Evolutionary conservation across 2,329 filamentous ascomycete genomes (phyloP), one percentile per base, ranked within the genome.

Genomic region (Chaetomiaceae sp.): DNA sequence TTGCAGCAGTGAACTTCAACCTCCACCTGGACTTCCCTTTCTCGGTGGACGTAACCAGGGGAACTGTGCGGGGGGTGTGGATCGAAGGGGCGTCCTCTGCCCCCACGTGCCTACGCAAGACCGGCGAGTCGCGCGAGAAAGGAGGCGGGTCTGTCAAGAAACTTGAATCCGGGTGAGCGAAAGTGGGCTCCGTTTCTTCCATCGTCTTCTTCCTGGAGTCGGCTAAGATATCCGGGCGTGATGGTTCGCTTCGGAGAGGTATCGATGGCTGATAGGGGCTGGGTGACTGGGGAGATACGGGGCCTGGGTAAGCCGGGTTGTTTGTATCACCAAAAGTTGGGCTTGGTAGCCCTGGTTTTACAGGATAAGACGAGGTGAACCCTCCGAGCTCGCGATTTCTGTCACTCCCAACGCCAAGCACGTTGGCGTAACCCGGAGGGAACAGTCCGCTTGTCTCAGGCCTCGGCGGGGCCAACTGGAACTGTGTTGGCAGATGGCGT

Each of bases 401-500:
- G 10, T 42, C 43, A 5, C 11, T 6, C 10, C 44, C 45, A 11
- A 18, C 7, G 32, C 20, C n/a, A 2, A 20, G n/a, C 16, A 21
- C 18, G 41, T 36, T 53, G 41, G 13, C 41, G 32, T 53, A 57
- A 5, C 52, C 50, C 1, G 48, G 41, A 23, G 36, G 27, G 29
- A 49, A 37, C n/a, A 46, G 11, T 1, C 53, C 58, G 9, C 16
- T 41, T n/a, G 44, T 20, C 14, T 58, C 55, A 27, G 47, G 25
- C n/a, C 33, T 58, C 11, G 67, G 66, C 7, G 67, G 62, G 7
- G 44, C 40, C 16, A 70, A 51, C 47, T 68, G 67, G 50, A 72
- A 71, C 36, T 67, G 64, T 2, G 62, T 65, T 6, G 67, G 64
- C 9, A 69, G 50, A 54, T 73, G 70, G 30, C 70, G 56, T 56